Evolutionary conservation across 352 stramenopile species (phyloP).

Genomic region (Globisporangium irregulare): DNA sequence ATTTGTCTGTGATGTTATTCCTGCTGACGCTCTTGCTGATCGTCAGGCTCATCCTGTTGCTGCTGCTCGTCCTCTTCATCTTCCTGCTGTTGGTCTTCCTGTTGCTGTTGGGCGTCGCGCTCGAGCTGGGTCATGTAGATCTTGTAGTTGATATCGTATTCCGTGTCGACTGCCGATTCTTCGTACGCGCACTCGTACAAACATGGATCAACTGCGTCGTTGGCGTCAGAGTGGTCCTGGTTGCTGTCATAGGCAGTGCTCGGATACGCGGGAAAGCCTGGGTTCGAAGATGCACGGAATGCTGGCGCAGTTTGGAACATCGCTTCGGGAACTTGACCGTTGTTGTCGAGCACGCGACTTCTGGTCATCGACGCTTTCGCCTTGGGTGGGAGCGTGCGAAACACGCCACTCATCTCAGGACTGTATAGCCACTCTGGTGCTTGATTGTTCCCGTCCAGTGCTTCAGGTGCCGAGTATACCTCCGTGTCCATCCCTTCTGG

Average conservation of each 20-base stretch:
- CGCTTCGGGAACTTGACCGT: slow-evolving; percentile 8
- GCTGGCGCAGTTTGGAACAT: slow-evolving; percentile 17
- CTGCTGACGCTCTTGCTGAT: slow-evolving; percentile 12
- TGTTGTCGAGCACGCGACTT: background rate
- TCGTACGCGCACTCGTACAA: slow-evolving; percentile 22
- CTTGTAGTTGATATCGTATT: slow-evolving; percentile 71
- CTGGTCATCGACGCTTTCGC: slow-evolving; percentile 8
- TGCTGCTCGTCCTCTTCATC: slow-evolving; percentile 4
- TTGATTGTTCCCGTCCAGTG: slow-evolving; percentile 6
- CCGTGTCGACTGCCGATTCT: slow-evolving; percentile 36
- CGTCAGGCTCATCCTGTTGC: slow-evolving; percentile 17
- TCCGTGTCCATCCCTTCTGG: slow-evolving; percentile 23
- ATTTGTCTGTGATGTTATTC: slow-evolving; percentile 8
- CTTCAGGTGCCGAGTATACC: background rate
- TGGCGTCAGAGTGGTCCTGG: background rate
- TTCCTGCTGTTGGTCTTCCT: slow-evolving; percentile 17
- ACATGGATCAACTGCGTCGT: slow-evolving; percentile 1
- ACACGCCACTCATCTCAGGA: background rate
- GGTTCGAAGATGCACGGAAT: background rate
- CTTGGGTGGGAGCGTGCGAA: slow-evolving; percentile 19
- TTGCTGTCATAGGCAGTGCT: background rate
- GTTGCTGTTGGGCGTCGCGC: slow-evolving; percentile 21
- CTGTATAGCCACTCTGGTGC: background rate
- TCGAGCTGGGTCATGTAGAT: slow-evolving; percentile 63
- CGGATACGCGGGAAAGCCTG: background rate